Conservation (phyloP, 352 stramenopile species). For the Globisporangium radiosum region DNA sequence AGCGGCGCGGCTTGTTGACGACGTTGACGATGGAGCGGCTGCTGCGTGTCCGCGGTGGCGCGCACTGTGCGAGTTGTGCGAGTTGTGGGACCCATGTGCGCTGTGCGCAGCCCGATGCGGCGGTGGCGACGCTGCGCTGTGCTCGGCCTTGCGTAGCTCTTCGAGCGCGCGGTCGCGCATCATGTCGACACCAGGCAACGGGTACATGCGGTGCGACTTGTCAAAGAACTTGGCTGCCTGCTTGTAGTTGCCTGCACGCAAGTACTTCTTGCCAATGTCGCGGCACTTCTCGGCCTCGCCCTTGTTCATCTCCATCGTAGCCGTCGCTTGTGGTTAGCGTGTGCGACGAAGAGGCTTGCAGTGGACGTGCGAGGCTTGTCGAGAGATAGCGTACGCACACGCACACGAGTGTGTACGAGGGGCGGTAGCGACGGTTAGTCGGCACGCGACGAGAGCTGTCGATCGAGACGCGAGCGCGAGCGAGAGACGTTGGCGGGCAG, state of each 20-base stretch:
- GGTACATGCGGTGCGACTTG: conserved; percentile 88
- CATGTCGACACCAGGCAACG: conserved; percentile 76
- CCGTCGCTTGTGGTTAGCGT: neutral
- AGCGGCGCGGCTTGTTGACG: conserved; percentile 11
- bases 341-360: no score
- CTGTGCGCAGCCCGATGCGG: conserved; percentile 1
- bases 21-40: neutral
- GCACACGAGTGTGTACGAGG: neutral
- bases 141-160: conserved; percentile 31
- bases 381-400: no score
- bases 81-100: neutral
- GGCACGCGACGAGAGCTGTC: no score
- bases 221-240: conserved; percentile 92
- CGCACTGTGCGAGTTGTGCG: neutral
- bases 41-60: conserved; percentile 4
- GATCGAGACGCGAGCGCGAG: neutral
- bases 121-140: conserved; percentile 16
- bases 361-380: no score
- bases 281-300: conserved; percentile 90
- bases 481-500: neutral
- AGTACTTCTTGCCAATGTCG: conserved; percentile 84
- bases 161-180: conserved; percentile 65
- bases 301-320: conserved; percentile 88
- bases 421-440: neutral
- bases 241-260: conserved; percentile 78